A percentile compares a stretch with the other conserved stretches of the same genome.
These are phyloP conservation scores for Trypanosoma cruzi DNA, from an alignment of 208 protist genomes.

Conservation along the genomic window DNA sequence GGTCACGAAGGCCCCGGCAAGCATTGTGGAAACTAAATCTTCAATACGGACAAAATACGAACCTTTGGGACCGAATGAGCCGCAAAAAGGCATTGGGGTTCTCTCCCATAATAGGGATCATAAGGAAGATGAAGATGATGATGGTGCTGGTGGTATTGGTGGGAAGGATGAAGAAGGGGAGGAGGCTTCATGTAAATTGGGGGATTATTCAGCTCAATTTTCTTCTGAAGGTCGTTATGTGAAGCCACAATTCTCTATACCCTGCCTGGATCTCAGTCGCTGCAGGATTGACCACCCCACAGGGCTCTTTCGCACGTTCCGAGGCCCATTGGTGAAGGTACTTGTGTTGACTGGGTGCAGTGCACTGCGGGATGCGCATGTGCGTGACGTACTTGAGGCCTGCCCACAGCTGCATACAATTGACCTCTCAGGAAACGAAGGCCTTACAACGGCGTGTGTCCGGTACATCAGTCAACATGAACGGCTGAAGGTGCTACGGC, in stretches of 20 bases:
- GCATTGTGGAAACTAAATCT: not conserved
- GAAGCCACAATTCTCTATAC: not conserved
- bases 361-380: constrained; percentile 25
- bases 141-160: not conserved
- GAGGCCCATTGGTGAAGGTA: constrained; percentile 25
- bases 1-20: not conserved
- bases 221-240: no score
- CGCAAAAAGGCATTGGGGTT: not conserved
- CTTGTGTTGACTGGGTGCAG: constrained; percentile 25
- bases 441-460: constrained; percentile 28
- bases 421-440: constrained; percentile 29
- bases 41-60: not conserved
- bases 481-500: constrained; percentile 27
- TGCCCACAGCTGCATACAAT: constrained; percentile 38
- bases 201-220: no score
- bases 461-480: constrained; percentile 27
- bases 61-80: not conserved
- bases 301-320: constrained; percentile 15
- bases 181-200: no score
- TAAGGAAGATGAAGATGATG: not conserved
- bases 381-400: constrained; percentile 22
- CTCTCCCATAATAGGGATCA: not conserved
- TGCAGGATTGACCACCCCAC: constrained; percentile 31
- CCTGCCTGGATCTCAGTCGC: constrained; percentile 35
- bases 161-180: no score